Base-by-base conservation (phyloP, 2,329 filamentous ascomycete species). In the Penicillium aurantiogriseum region DNA sequence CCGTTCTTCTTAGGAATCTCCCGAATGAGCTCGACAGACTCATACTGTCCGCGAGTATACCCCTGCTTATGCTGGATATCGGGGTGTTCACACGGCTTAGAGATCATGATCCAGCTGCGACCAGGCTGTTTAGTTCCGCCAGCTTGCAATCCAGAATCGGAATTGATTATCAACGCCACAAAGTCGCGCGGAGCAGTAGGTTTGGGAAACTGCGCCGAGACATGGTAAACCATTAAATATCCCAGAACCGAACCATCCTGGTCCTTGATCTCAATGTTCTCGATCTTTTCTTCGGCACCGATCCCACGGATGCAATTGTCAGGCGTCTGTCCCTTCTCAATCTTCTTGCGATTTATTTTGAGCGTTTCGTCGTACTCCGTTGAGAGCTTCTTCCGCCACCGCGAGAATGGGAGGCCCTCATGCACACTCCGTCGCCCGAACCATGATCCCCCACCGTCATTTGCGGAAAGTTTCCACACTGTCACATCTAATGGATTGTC, bases 151-250 rank as follows among this genome's bases (percentile, higher is more conserved):
- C 80, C 60, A 71, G 63, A 64, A 39, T 77, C 74, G 45, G 88
- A 90, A 23, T 86, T 90, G 42, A 95, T 76, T 43, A 94, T 81
- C 58, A 95, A 76, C 5, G 90, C 89, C 51, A 96, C 85, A 72
- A 97, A 97, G 69, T 97, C 93, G 73, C 93, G 81, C 0, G 93
- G 89, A 2, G 92, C 86, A 0, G 91, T 94, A 4, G 93, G 93
- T 0, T 91, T 91, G 0, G 92, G 92, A 66, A 97, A 97, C 70
- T 94, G 89, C 3, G 92, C 92, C 23, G 90, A 93, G 1, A 96
- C 82, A 69, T 93, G 87, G 68, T 90, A 96, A 5, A 96, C 90
- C 86, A 71, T 64, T 17, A 72, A 51, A 36, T 61, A 60, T 2
- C 70, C 71, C 5, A 74, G 38, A 9, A 64, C 51, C 8, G 58